These are phyloP conservation scores for Mycosarcoma mackinlayi DNA, from an alignment of 1,284 basidiomycete genomes.

Conservation along the genomic window DNA sequence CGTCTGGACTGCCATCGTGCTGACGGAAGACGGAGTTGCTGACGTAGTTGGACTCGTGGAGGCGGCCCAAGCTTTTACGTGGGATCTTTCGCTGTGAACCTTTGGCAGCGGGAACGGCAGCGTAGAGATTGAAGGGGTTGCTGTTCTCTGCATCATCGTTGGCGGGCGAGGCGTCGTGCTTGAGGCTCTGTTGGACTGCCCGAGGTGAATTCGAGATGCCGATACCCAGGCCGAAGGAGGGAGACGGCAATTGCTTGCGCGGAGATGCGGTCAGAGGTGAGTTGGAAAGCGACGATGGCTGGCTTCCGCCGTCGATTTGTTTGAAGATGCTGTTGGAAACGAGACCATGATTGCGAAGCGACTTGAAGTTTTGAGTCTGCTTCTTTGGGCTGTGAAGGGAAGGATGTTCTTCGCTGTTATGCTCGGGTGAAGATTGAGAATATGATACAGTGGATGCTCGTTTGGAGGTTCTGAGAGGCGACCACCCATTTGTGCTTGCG, in stretches of 20 bases:
- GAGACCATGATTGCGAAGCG: slow-evolving; percentile 55
- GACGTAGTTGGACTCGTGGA: slow-evolving; percentile 54
- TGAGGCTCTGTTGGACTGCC: slow-evolving; percentile 13
- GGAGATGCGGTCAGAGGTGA: slow-evolving; percentile 22
- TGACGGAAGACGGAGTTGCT: slow-evolving; percentile 75
- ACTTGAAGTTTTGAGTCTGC: slow-evolving; percentile 47
- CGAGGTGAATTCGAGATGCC: slow-evolving; percentile 37
- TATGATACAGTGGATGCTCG: slow-evolving; percentile 31
- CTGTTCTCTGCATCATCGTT: slow-evolving; percentile 37
- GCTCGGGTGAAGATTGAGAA: slow-evolving; percentile 29
- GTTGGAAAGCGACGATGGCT: slow-evolving; percentile 14
- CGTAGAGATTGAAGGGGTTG: slow-evolving; percentile 31
- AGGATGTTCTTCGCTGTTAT: slow-evolving; percentile 34
- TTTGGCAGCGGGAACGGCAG: slow-evolving; percentile 14
- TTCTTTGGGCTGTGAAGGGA: slow-evolving; percentile 46
- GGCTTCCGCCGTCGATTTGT: slow-evolving; percentile 33
- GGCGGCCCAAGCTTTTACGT: slow-evolving; percentile 51
- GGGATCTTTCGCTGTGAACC: slow-evolving; percentile 31
- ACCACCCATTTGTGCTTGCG: slow-evolving; percentile 60
- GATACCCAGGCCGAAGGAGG: slow-evolving; percentile 58
- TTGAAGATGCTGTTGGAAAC: slow-evolving; percentile 64
- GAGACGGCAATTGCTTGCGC: slow-evolving; percentile 14
- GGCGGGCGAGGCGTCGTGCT: not conserved
- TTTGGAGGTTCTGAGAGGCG: slow-evolving; percentile 45
- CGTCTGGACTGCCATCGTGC: slow-evolving; percentile 58